Percentiles rank a stretch among this genome's conserved stretches.
phyloP scores from a whole-genome alignment of 345 rosid genomes.

The Eucalyptus curtisii region DNA sequence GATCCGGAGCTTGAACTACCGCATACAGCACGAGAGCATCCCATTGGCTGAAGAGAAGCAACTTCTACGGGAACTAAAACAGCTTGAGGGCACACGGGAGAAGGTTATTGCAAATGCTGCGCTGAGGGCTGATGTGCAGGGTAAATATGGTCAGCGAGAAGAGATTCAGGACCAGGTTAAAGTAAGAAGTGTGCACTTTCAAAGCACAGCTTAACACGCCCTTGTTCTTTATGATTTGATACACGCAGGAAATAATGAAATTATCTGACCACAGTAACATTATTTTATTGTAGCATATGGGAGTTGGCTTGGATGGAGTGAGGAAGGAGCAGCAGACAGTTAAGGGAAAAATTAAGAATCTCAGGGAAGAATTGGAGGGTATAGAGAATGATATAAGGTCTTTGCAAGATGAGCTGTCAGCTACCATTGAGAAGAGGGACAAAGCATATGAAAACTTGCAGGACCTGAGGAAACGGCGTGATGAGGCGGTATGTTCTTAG shows the following conservation, averaged over 20 bases:
- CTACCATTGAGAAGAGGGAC: slow-evolving; percentile 45
- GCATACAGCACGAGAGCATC: slow-evolving; percentile 92
- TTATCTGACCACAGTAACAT: neutral
- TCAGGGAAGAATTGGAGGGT: slow-evolving; percentile 40
- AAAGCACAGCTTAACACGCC: neutral
- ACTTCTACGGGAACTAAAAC: slow-evolving; percentile 78
- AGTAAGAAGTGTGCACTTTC: slow-evolving; percentile 27
- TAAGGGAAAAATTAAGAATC: slow-evolving; percentile 38
- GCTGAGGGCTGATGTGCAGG: slow-evolving; percentile 73
- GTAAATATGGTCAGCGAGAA: slow-evolving; percentile 80
- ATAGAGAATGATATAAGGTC: slow-evolving; percentile 41
- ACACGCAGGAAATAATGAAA: neutral
- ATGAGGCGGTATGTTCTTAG: slow-evolving; percentile 44
- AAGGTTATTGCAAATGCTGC: slow-evolving; percentile 83
- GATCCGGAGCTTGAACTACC: slow-evolving; percentile 73
- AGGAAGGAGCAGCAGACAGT: slow-evolving; percentile 76
- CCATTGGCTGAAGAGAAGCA: slow-evolving; percentile 88
- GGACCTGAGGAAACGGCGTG: slow-evolving; percentile 55
- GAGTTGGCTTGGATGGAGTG: slow-evolving; percentile 79
- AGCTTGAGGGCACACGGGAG: slow-evolving; percentile 86
- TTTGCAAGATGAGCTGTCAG: slow-evolving; percentile 42
- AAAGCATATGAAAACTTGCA: slow-evolving; percentile 37
- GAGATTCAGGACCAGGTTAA: slow-evolving; percentile 87
- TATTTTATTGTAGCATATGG: slow-evolving; percentile 51
- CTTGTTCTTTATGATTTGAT: neutral